Evolutionary conservation across 495 filamentous ascomycete species (phyloP).

Genomic region (Aspergillus biplanus): DNA sequence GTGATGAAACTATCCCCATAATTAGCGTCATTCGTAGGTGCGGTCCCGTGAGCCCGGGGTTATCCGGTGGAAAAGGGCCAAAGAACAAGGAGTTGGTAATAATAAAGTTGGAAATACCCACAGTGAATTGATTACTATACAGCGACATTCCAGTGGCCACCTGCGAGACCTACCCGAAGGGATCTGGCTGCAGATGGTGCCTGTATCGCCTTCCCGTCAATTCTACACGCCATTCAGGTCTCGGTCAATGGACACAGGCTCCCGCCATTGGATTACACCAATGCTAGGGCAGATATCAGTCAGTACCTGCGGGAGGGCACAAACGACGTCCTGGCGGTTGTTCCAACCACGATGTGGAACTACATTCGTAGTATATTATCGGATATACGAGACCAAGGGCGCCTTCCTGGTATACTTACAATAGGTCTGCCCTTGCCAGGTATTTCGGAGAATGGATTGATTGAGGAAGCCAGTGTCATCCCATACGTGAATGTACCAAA

Average conservation of each 20-base stretch:
- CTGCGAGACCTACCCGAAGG: constrained; percentile 7
- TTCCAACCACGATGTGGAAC: constrained; percentile 34
- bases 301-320: constrained; percentile 20
- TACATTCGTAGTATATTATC: constrained; percentile 28
- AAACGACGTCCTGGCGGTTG: constrained; percentile 24
- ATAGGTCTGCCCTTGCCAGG: constrained; percentile 5
- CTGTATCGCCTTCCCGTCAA: constrained; percentile 26
- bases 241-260: constrained; percentile 27
- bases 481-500: constrained; percentile 13
- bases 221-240: constrained; percentile 21
- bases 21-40: too few species aligned
- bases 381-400: constrained; percentile 12
- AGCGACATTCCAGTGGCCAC: constrained; percentile 40
- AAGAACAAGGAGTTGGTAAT: too few species aligned
- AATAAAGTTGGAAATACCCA: too few species aligned
- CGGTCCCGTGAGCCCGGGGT: too few species aligned
- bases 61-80: too few species aligned
- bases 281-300: constrained; percentile 22
- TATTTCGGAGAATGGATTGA: constrained; percentile 22
- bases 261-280: constrained; percentile 25
- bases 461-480: constrained; percentile 21
- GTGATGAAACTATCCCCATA: too few species aligned
- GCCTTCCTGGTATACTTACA: background rate
- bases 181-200: constrained; percentile 23
- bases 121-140: constrained; percentile 64